Evolutionary conservation across 1,139 yeast genomes (phyloP).

Genomic region (Protomyces inundatus): DNA sequence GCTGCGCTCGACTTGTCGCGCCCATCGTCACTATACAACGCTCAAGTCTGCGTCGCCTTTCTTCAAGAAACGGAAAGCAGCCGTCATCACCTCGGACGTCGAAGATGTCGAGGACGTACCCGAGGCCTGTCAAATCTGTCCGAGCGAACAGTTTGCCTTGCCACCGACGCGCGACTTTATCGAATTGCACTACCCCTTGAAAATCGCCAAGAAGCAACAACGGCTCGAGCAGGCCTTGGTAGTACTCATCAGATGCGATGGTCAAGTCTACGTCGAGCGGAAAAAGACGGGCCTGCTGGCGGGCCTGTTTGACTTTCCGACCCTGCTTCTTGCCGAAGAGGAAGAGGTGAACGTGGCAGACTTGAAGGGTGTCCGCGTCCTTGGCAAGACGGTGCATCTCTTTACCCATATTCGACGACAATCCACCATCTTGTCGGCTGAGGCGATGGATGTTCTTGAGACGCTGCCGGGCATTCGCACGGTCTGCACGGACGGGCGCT

Average conservation of each 20-base stretch:
- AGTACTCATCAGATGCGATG: conserved; percentile 4
- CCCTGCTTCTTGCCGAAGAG: conserved; percentile 9
- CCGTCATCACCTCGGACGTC: not conserved
- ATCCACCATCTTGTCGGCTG: conserved; percentile 5
- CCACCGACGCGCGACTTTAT: conserved; percentile 15
- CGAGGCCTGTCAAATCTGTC: not conserved
- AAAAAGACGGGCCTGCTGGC: conserved; percentile 28
- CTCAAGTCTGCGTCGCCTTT: conserved; percentile 7
- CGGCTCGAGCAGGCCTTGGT: conserved; percentile 20
- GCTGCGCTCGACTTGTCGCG: conserved; percentile 14
- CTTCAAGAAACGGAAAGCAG: conserved; percentile 1
- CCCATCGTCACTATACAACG: conserved; percentile 7
- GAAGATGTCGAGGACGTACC: conserved; percentile 22
- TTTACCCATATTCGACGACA: conserved; percentile 26
- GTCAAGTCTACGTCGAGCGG: conserved; percentile 19
- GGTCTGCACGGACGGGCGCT: not conserved
- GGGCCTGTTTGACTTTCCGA: conserved; percentile 29
- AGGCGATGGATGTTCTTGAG: not conserved
- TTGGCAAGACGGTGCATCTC: conserved; percentile 18
- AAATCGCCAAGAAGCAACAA: conserved; percentile 20
- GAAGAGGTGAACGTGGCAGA: not conserved
- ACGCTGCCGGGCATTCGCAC: not conserved
- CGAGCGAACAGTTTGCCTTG: conserved; percentile 6
- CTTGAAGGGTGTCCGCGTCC: not conserved
- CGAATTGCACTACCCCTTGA: conserved; percentile 22